Base-by-base conservation (phyloP, 768 basidiomycete genomes). In the Suillus decipiens region DNA sequence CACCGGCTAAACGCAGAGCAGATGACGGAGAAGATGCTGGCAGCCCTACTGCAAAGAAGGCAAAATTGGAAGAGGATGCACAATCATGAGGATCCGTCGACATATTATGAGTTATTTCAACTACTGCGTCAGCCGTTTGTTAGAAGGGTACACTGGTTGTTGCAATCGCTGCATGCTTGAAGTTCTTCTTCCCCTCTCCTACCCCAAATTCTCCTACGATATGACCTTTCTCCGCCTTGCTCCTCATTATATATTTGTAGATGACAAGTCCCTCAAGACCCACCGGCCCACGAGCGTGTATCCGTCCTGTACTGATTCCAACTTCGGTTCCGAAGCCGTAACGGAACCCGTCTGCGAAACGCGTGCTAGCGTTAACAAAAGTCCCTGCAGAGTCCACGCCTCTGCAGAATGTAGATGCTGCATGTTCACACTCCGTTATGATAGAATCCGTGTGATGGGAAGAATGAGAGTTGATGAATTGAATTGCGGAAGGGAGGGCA, bases 321-420 rank as follows among this genome's bases (percentile, higher is more conserved):
- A 99, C 96, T 76, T 99, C 97, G 5, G 97, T 96, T 2, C 97
- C 97, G 67, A 97, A 95, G 0, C 97, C 97, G 72, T 95, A 99
- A 64, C 96, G 78, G 77, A 96, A 97, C 14, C 97, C 96, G 75
- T 99, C 97, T 0, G 96, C 90, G 73, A 99, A 99, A 42, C 97
- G 85, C 11, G 97, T 98, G 71, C 91, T 94, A 8, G 96, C 96
- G 70, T 99, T 99, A 63, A 96, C 84, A 70, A 90, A 99, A 5
- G 93, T 93, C 36, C 95, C 93, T 1, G 96, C 92, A 0, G 91
- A 92, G 74, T 96, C 96, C 28, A 98, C 89, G 8, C 93, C 93
- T 19, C 90, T 83, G 73, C 89, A 92, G 79, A 98, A 99, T 36
- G 78, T 79, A 36, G 86, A 81, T 42, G 85, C 87, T 36, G 89